A percentile compares a stretch with the other conserved stretches of the same genome.
These are phyloP conservation scores for Pleurotus djamor DNA, from an alignment of 768 basidiomycete genomes.

Conservation along the genomic window DNA sequence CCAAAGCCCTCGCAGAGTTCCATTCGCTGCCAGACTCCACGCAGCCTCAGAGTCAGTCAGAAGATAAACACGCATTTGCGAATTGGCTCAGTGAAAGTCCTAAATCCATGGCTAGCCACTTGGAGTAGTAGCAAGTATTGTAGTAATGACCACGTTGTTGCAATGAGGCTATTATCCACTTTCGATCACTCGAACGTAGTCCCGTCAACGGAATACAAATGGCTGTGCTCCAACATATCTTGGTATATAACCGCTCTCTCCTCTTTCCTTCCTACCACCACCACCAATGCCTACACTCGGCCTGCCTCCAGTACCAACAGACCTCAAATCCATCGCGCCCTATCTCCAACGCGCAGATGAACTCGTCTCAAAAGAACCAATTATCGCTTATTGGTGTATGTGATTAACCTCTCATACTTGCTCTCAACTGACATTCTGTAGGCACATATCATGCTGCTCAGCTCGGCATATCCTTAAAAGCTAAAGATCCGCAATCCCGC, in stretches of 20 bases:
- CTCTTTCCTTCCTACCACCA: too few relatives aligned
- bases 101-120: too few relatives aligned
- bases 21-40: slow-evolving; percentile 35
- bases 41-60: background rate
- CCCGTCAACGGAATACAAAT: too few relatives aligned
- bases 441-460: slow-evolving; percentile 93
- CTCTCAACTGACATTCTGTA: slow-evolving; percentile 22
- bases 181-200: too few relatives aligned
- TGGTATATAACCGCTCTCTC: too few relatives aligned
- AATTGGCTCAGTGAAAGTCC: too few relatives aligned
- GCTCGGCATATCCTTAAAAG: slow-evolving; percentile 74
- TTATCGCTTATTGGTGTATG: slow-evolving; percentile 96
- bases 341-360: slow-evolving; percentile 92
- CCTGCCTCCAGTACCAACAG: slow-evolving; percentile 56
- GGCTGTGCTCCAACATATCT: too few relatives aligned
- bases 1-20: slow-evolving; percentile 46
- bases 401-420: slow-evolving; percentile 11
- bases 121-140: too few relatives aligned
- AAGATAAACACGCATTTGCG: too few relatives aligned
- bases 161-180: too few relatives aligned
- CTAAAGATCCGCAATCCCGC: slow-evolving; percentile 62
- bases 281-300: slow-evolving; percentile 32
- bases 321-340: slow-evolving; percentile 69
- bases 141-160: too few relatives aligned
- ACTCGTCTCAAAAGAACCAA: slow-evolving; percentile 74